These are phyloP conservation scores for Fusarium sp. DNA, from an alignment of 2,329 filamentous ascomycete species.

Conservation along the genomic window DNA sequence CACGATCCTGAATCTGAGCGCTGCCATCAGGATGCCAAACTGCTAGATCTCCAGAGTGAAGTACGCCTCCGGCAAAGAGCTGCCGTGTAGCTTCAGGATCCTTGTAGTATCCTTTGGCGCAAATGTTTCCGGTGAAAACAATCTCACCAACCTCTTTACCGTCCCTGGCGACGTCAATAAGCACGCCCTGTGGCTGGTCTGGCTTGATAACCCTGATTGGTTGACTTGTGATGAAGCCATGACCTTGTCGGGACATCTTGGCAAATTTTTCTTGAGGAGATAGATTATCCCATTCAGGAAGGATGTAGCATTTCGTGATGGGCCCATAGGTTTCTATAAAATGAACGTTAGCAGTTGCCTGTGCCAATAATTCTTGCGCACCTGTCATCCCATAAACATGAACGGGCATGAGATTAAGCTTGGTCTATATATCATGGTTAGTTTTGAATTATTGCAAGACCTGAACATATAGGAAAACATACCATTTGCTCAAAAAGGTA, in stretches of 20 bases:
- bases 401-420: slow-evolving; percentile 85
- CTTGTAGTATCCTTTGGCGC: slow-evolving; percentile 90
- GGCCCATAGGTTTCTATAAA: slow-evolving; percentile 84
- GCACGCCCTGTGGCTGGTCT: slow-evolving; percentile 70
- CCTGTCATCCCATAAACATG: slow-evolving; percentile 87
- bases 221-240: slow-evolving; percentile 86
- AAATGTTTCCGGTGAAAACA: slow-evolving; percentile 91
- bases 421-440: slow-evolving; percentile 44
- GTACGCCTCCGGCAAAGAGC: slow-evolving; percentile 84
- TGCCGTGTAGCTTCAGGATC: slow-evolving; percentile 86
- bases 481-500: slow-evolving; percentile 96
- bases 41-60: slow-evolving; percentile 91
- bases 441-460: neutral
- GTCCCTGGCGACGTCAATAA: slow-evolving; percentile 58
- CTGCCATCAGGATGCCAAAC: slow-evolving; percentile 93
- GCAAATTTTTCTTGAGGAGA: slow-evolving; percentile 80
- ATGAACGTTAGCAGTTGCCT: neutral
- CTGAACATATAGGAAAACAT: neutral
- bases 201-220: slow-evolving; percentile 85
- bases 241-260: slow-evolving; percentile 92
- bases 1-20: slow-evolving; percentile 90
- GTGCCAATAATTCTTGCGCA: slow-evolving; percentile 12
- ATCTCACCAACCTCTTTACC: slow-evolving; percentile 66
- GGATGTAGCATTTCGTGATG: slow-evolving; percentile 90
- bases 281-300: slow-evolving; percentile 85